These are phyloP conservation scores for Cytospora mali DNA, from an alignment of 2,329 filamentous ascomycete genomes.

Conservation along the genomic window DNA sequence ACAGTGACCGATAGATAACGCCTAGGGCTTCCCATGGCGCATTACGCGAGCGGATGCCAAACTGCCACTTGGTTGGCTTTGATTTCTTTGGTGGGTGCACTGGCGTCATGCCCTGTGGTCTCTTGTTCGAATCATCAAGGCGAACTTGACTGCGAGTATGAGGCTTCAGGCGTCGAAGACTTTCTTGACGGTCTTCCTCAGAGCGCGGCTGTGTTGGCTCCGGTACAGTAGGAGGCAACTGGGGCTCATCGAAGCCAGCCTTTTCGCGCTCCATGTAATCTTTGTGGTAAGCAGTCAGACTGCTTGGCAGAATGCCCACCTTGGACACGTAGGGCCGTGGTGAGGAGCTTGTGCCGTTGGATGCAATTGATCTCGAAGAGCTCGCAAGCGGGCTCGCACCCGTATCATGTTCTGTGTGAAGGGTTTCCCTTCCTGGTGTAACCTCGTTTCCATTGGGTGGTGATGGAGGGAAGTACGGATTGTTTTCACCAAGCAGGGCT, in stretches of 20 bases:
- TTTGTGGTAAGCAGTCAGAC: conserved; percentile 85
- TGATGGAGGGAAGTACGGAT: conserved; percentile 46
- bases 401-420: conserved; percentile 35
- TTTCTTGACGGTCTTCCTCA: conserved; percentile 79
- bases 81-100: conserved; percentile 68
- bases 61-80: conserved; percentile 93
- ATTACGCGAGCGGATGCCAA: conserved; percentile 93
- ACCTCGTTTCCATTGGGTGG: conserved; percentile 56
- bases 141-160: conserved; percentile 74
- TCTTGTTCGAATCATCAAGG: conserved; percentile 64
- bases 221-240: conserved; percentile 47
- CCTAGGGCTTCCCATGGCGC: conserved; percentile 91
- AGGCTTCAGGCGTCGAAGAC: conserved; percentile 78
- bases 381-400: conserved; percentile 56
- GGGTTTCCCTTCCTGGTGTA: conserved; percentile 53
- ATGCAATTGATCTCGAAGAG: conserved; percentile 57
- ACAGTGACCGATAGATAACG: conserved; percentile 90
- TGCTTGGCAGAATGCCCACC: conserved; percentile 88
- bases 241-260: conserved; percentile 51
- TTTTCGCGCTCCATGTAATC: conserved; percentile 81
- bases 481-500: conserved; percentile 53
- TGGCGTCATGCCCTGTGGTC: conserved; percentile 65
- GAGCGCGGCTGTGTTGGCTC: conserved; percentile 58
- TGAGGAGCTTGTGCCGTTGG: conserved; percentile 50
- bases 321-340: conserved; percentile 72